Conservation (phyloP, 371 early-diverging fungal species). For the Mortierella sp. region DNA sequence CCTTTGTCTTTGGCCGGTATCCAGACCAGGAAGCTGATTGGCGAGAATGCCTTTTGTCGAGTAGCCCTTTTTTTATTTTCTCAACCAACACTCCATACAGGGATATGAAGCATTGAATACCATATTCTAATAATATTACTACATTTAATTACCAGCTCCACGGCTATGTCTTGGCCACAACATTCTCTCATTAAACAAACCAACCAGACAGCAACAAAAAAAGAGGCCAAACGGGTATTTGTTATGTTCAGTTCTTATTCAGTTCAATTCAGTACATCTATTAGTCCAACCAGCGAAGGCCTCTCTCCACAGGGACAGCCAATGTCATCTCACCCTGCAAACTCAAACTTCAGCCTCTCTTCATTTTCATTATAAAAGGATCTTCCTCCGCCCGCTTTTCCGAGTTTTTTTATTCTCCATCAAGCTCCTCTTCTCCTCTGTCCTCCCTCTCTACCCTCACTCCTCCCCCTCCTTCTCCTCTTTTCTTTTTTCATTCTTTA, state of each 20-base stretch:
- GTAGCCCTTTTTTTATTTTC: constrained; percentile 12
- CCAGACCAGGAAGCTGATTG: not conserved
- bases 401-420: constrained; percentile 12
- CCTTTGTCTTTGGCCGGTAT: not conserved
- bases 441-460: not conserved
- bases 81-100: not conserved
- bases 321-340: not conserved
- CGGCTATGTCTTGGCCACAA: constrained; percentile 13
- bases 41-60: not conserved
- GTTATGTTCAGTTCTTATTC: not conserved
- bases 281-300: not conserved
- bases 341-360: not conserved
- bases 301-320: not conserved
- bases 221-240: constrained; percentile 5
- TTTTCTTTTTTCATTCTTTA: not conserved
- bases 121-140: constrained; percentile 3
- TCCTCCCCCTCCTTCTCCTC: not conserved
- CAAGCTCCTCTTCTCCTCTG: not conserved
- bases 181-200: not conserved
- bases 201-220: not conserved
- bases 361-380: constrained; percentile 22
- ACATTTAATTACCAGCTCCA: constrained; percentile 8
- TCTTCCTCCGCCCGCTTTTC: not conserved
- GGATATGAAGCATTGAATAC: constrained; percentile 6
- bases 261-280: not conserved